Percentiles rank a stretch among this genome's conserved stretches.
Evolutionary conservation across 1,284 basidiomycete species (phyloP).

Genomic region (Cryptococcus sp.): DNA sequence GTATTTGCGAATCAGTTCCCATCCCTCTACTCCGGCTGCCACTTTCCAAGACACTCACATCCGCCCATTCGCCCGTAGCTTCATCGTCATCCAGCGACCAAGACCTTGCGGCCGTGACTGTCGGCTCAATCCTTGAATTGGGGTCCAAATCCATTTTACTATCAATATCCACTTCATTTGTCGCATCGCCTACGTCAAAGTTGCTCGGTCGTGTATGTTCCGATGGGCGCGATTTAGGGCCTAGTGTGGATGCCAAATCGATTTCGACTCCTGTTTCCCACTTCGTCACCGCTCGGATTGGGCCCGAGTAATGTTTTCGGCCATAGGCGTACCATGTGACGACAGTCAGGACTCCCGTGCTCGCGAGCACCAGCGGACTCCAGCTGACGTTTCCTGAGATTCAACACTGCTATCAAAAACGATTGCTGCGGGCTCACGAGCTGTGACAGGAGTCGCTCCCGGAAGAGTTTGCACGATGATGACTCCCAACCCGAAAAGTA

Average conservation of each 20-base stretch:
- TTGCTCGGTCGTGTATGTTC: background rate
- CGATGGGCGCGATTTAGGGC: background rate
- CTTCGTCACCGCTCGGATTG: slow-evolving; percentile 45
- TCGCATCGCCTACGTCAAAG: too few species aligned
- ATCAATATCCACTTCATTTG: background rate
- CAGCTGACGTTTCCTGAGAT: slow-evolving; percentile 35
- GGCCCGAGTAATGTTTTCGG: slow-evolving; percentile 43
- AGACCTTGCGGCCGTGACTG: background rate
- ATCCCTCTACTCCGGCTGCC: background rate
- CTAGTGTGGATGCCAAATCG: slow-evolving; percentile 31
- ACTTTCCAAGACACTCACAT: background rate
- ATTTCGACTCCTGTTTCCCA: slow-evolving; percentile 48
- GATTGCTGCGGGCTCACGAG: slow-evolving; percentile 12
- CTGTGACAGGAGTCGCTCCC: slow-evolving; percentile 28
- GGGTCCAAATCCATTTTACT: background rate
- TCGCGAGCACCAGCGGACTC: slow-evolving; percentile 38
- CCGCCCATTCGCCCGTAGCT: background rate
- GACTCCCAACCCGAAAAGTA: slow-evolving; percentile 26
- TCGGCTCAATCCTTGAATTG: background rate
- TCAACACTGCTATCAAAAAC: background rate
- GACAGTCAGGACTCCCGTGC: slow-evolving; percentile 25
- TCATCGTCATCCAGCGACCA: background rate
- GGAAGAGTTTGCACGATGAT: slow-evolving; percentile 39
- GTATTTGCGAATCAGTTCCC: background rate
- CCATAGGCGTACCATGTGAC: slow-evolving; percentile 39